Base-by-base conservation (phyloP, 306 rosid genomes). In the Cicer pinnatifidum region DNA sequence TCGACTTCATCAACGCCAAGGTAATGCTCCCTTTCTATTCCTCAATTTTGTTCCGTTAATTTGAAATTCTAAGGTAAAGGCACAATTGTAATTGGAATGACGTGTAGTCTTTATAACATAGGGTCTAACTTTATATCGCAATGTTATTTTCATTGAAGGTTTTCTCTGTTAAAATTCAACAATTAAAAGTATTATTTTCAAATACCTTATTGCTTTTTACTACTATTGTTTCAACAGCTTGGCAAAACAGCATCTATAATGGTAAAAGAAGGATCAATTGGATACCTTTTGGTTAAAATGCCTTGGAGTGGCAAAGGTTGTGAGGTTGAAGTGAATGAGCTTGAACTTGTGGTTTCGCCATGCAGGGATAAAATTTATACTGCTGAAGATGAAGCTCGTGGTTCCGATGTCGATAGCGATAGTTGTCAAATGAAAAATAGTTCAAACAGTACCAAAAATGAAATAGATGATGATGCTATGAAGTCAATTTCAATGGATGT, bases 201-300 rank as follows among this genome's bases (percentile, higher is more conserved):
- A 1, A 11, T 28, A 38, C 13, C 74, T 37, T 48, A 67, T 65
- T 73, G 16, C 1, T 40, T 73, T 75, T 11, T 76, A 77, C 0
- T 75, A 73, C 70, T 56, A 5, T n/a, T 38, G 68, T 71, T 75
- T 58, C 50, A 60, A 79, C 85, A 86, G 98, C 60, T 89, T 52
- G 84, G 91, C 47, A 79, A 82, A 71, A 84, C 82, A 39, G 79
- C 91, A 61, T 83, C 89, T 0, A 8, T 94, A 38, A 60, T 47
- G 28, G 70, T 91, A 53, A 94, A 91, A 85, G 98, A 94, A 85
- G 98, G 98, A 41, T 94, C 98, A 41, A 84, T 94, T 83, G 92
- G 97, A 52, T 79, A 86, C 50, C 78, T 94, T 23, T 75, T 87
- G 75, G 83, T 91, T 80, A 81, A 83, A 85, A 85, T 94, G 96